These are phyloP conservation scores for Phyllosticta capitalensis DNA, from an alignment of 2,329 filamentous ascomycete species.

Conservation along the genomic window DNA sequence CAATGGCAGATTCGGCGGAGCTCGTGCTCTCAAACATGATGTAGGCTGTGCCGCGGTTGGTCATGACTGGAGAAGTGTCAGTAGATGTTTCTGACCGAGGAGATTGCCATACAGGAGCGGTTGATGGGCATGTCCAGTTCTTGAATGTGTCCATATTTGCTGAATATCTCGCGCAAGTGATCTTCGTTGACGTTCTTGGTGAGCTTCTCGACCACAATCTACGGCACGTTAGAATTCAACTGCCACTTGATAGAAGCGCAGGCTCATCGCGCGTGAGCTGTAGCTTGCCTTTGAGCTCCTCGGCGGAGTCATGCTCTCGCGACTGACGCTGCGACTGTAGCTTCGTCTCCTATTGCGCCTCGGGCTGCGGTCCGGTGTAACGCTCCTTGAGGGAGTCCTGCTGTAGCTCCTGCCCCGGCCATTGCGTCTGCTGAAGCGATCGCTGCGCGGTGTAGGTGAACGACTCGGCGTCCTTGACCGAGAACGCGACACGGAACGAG, in stretches of 20 bases:
- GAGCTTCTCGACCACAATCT: conserved; percentile 94
- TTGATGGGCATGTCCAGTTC: conserved; percentile 89
- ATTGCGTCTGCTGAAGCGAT: conserved; percentile 21
- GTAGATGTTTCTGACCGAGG: neutral
- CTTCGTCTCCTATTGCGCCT: conserved; percentile 13
- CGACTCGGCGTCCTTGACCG: conserved; percentile 23
- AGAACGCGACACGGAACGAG: conserved; percentile 26
- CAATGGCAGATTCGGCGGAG: conserved; percentile 79
- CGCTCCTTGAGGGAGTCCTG: conserved; percentile 18
- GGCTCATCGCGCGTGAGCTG: neutral
- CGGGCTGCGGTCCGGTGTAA: conserved; percentile 8
- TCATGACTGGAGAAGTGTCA: conserved; percentile 53
- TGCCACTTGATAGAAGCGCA: neutral
- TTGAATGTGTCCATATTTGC: conserved; percentile 73
- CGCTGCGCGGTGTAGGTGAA: conserved; percentile 12
- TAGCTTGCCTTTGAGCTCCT: conserved; percentile 29
- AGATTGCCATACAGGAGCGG: conserved; percentile 57
- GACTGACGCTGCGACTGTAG: conserved; percentile 26
- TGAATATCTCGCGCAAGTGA: conserved; percentile 88
- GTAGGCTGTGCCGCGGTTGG: conserved; percentile 88
- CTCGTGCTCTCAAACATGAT: conserved; percentile 70
- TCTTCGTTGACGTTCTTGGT: conserved; percentile 89
- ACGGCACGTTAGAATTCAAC: conserved; percentile 5
- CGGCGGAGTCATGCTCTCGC: conserved; percentile 23
- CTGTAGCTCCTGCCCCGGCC: conserved; percentile 24